Evolutionary conservation across 371 early-diverging fungal genomes (phyloP).

Genomic region (Spraguea lophii): DNA sequence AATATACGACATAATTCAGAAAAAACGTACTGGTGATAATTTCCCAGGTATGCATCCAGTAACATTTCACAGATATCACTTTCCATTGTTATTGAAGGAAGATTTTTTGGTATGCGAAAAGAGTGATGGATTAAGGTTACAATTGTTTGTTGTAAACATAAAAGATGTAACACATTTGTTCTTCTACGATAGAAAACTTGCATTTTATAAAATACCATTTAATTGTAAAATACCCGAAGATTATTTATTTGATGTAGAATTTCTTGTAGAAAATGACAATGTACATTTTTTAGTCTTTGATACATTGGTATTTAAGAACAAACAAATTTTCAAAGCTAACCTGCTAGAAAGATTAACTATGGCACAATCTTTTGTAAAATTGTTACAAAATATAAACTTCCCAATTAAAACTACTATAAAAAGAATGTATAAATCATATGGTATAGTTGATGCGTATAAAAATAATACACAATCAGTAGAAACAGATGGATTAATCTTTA

Average conservation of each 20-base stretch:
- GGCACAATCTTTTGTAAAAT: slow-evolving; percentile 22
- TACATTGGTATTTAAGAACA: slow-evolving; percentile 28
- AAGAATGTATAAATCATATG: slow-evolving; percentile 42
- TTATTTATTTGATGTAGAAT: slow-evolving; percentile 42
- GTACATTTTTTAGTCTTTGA: slow-evolving; percentile 37
- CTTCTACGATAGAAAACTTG: slow-evolving; percentile 42
- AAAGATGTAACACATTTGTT: slow-evolving; percentile 12
- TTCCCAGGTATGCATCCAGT: slow-evolving; percentile 46
- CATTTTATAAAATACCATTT: slow-evolving; percentile 16
- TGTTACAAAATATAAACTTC: not conserved
- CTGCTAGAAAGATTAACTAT: slow-evolving; percentile 29
- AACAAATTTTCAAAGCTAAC: slow-evolving; percentile 3
- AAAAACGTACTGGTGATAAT: too few species aligned
- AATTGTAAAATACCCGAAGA: not conserved
- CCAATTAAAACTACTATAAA: slow-evolving; percentile 25
- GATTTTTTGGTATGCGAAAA: slow-evolving; percentile 47
- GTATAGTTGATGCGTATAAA: slow-evolving; percentile 27
- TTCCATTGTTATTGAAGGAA: slow-evolving; percentile 17
- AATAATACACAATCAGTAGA: slow-evolving; percentile 24
- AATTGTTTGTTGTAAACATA: slow-evolving; percentile 9
- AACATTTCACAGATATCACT: slow-evolving; percentile 16
- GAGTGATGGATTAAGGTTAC: slow-evolving; percentile 41
- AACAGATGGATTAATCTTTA: slow-evolving; percentile 46
- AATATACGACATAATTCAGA: too few species aligned
- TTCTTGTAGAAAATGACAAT: slow-evolving; percentile 14